A percentile compares a stretch with the other conserved stretches of the same genome.
Evolutionary conservation across 345 rosid species (phyloP).

Genomic region (Odontarrhena argentea): DNA sequence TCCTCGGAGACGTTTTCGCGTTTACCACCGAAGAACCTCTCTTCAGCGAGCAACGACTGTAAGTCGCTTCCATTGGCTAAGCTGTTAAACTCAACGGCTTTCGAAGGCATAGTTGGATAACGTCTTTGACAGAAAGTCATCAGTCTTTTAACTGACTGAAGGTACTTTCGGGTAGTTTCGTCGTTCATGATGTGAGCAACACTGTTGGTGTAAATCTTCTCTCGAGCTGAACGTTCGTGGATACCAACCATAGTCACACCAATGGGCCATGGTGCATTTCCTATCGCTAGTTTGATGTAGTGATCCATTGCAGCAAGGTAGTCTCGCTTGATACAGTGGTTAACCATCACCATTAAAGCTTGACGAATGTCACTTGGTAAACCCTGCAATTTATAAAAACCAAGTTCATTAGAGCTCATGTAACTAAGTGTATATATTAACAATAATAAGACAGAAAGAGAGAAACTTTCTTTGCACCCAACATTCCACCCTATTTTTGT

Average conservation of each 20-base stretch:
- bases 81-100: conserved; percentile 97
- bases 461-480: conserved; percentile 2
- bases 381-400: conserved; percentile 47
- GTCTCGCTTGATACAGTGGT: conserved; percentile 85
- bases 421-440: conserved; percentile 2
- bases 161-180: conserved; percentile 94
- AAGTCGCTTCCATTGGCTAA: conserved; percentile 93
- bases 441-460: not conserved
- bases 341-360: conserved; percentile 78
- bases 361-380: conserved; percentile 86
- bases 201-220: conserved; percentile 94
- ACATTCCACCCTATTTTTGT: not conserved
- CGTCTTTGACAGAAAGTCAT: conserved; percentile 97
- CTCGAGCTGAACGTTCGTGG: conserved; percentile 97
- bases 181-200: conserved; percentile 99
- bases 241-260: conserved; percentile 99
- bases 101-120: conserved; percentile 87
- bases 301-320: conserved; percentile 99
- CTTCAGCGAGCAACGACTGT: conserved; percentile 85
- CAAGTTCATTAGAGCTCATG: not conserved
- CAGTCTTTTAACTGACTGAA: conserved; percentile 88
- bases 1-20: conserved; percentile 52
- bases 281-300: conserved; percentile 87
- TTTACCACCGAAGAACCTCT: conserved; percentile 49
- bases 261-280: conserved; percentile 99